Evolutionary conservation across 345 rosid species (phyloP).

Genomic region (Boechera divaricarpa): DNA sequence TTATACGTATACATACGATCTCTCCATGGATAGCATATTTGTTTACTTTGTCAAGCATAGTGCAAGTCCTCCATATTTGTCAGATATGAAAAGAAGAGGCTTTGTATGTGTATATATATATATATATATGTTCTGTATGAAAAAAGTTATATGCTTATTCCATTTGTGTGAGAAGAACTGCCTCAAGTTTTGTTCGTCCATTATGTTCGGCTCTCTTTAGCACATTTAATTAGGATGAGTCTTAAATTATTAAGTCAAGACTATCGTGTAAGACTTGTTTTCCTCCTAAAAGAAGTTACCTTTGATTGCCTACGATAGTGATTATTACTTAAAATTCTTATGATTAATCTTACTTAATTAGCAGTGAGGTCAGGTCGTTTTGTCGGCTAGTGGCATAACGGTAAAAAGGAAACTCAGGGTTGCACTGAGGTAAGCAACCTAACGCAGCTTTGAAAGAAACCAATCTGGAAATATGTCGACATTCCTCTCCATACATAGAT

Average conservation of each 20-base stretch:
- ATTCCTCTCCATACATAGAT: slow-evolving; percentile 13
- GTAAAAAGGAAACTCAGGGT: slow-evolving; percentile 6
- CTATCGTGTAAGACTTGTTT: slow-evolving; percentile 35
- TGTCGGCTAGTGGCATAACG: slow-evolving; percentile 16
- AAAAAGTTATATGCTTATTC: slow-evolving; percentile 19
- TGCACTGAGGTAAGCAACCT: slow-evolving; percentile 9
- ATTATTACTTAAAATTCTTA: not conserved
- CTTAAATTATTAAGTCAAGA: slow-evolving; percentile 4
- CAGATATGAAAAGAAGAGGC: slow-evolving; percentile 31
- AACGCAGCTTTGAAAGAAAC: slow-evolving; percentile 1
- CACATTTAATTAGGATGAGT: not conserved
- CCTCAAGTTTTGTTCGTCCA: slow-evolving; percentile 6
- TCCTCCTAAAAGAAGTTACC: slow-evolving; percentile 26
- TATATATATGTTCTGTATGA: slow-evolving; percentile 19
- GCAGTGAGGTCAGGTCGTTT: slow-evolving; percentile 10
- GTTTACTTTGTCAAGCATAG: slow-evolving; percentile 27
- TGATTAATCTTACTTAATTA: not conserved
- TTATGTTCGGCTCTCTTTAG: not conserved
- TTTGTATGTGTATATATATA: slow-evolving; percentile 27
- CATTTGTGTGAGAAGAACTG: slow-evolving; percentile 23
- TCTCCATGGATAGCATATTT: slow-evolving; percentile 34
- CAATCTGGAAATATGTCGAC: slow-evolving; percentile 11
- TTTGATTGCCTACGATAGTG: not conserved
- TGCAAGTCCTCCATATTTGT: slow-evolving; percentile 38
- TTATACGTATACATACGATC: slow-evolving; percentile 35